Conservation (phyloP, 2,329 filamentous ascomycete species). For the Ophiostoma himal-ulmi region DNA sequence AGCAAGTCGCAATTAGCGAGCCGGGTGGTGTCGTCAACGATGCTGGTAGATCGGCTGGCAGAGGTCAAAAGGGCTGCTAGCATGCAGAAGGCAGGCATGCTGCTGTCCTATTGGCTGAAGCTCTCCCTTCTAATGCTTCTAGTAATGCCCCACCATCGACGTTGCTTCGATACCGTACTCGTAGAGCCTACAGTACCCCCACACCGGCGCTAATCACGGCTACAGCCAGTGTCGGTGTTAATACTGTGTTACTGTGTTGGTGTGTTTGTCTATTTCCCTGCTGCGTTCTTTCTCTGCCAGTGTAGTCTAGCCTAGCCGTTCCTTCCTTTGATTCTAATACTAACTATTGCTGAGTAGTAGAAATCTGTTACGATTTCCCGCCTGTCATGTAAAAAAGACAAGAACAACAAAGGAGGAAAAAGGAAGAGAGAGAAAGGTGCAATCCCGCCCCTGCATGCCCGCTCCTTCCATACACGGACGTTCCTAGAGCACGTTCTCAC, state of each 20-base stretch:
- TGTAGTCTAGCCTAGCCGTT: not conserved
- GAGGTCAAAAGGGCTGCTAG: not conserved
- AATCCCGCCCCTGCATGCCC: not conserved
- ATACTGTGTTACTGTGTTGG: not conserved
- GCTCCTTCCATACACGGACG: conserved; percentile 8
- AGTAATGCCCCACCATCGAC: not conserved
- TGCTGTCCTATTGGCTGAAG: not conserved
- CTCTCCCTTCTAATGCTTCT: not conserved
- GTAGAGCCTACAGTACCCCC: not conserved
- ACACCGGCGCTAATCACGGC: conserved; percentile 2
- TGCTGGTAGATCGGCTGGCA: not conserved
- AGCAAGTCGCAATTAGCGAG: not conserved
- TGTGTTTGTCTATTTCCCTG: not conserved
- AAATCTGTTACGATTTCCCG: not conserved
- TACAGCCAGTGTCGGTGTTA: not conserved
- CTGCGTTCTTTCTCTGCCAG: too few species aligned
- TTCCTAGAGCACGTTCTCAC: not conserved
- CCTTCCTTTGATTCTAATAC: not conserved
- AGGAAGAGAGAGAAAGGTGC: not conserved
- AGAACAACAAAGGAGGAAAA: not conserved
- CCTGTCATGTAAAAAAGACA: not conserved
- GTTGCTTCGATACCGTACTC: not conserved
- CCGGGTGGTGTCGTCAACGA: not conserved
- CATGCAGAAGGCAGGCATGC: not conserved
- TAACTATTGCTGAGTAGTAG: not conserved